Evolutionary conservation across 768 basidiomycete species (phyloP), one percentile per base, ranked within the genome.

Genomic region (Pleurotus ostreatus): DNA sequence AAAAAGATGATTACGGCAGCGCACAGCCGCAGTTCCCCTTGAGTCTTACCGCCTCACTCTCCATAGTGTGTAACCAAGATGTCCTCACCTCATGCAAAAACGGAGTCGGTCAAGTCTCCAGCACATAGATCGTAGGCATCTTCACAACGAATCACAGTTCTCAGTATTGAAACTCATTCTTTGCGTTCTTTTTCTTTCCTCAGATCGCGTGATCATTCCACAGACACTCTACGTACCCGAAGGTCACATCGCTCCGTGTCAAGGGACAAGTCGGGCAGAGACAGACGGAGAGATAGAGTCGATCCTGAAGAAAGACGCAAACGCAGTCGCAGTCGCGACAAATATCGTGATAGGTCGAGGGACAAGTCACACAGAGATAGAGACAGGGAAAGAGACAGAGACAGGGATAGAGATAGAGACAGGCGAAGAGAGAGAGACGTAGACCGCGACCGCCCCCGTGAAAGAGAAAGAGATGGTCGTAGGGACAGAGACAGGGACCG

Each of bases 231-330:
- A 61, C 83, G 81, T 44, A 90, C 88, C 18, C 79, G 77, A 61
- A 79, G 80, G 57, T 91, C 89, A 46, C 88, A 89, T 63, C 78
- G 83, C 59, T 92, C 91, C 8, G 74, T 72, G 52, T 92, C 90
- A 20, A 77, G 81, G 62, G 88, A 87, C 55, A 74, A 77, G 49
- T 73, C 87, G 49, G 79, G 76, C 62, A 75, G 78, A 55, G 84
- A 84, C 37, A 77, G 74, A 55, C 78, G 81, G 18, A 76, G 81
- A 37, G 78, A 78, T 34, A 75, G 75, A 58, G 74, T 63, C 53
- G 81, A 87, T 3, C 74, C 81, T 45, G 80, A 83, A 25, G 85
- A 88, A 49, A 82, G 82, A 59, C 83, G 80, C 59, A 79, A 74
- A 60, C 78, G 79, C 51, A 85, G 84, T 64, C 80, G 81, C 39